Base-by-base conservation (phyloP, 2,329 filamentous ascomycete species). In the Daldinia eschscholtzii region DNA sequence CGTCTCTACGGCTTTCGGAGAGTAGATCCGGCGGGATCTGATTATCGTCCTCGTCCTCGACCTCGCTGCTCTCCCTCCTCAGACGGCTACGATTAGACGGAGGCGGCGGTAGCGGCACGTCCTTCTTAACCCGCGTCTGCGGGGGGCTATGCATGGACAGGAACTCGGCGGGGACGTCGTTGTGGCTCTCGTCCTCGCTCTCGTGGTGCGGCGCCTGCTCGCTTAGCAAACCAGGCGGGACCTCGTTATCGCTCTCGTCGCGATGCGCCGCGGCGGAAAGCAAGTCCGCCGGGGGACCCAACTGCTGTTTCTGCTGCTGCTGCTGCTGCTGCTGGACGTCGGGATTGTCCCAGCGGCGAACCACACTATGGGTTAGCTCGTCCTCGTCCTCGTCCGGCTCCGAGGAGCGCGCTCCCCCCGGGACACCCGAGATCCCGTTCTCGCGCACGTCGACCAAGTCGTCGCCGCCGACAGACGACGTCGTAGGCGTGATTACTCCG, bases 101-200 rank as follows among this genome's bases (percentile, higher is more conserved):
- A 23, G 20, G 20, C 2, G 20, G 20, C 20, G 20, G 20, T 23
- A 23, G 26, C 46, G 26, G 52, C 18, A 13, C 10, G 33, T 37
- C 52, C 10, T 53, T 53, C 28, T 37, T 9, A 23, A 26, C 10
- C 18, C 30, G 52, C 15, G 9, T 37, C 30, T 65, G 60, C 20
- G 67, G 62, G 10, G 74, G 70, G 44, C 70, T 75, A 28, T 85
- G 82, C 72, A 86, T 83, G 10, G 82, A 82, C 6, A 88, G 70
- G 70, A 88, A 87, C 65, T 88, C 85, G 0, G 79, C 77, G 0
- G 86, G 85, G 6, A 88, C 81, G 58, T 85, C 85, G 56, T 85
- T 85, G 66, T 83, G 57, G 13, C 65, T 71, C 37, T 69, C 67
- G 12, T 62, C 62, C 18, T 72, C 68, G 57, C 64, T 71, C 33